These are phyloP conservation scores for Phytophthora hibernalis DNA, from an alignment of 352 stramenopile genomes.

Conservation along the genomic window DNA sequence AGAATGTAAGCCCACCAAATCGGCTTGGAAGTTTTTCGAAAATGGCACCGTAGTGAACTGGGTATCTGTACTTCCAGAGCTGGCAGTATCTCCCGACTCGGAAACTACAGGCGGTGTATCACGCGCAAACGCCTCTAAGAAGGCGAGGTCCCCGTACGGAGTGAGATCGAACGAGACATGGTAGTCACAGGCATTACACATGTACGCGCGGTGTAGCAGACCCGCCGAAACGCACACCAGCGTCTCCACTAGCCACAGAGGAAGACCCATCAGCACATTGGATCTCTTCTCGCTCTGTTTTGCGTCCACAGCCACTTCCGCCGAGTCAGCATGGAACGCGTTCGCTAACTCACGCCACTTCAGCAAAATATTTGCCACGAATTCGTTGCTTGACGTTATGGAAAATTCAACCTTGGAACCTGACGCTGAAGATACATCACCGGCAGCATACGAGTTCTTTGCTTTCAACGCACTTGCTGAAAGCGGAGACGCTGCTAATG, in stretches of 20 bases:
- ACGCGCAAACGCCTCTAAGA: conserved; percentile 75
- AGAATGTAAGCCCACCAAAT: conserved; percentile 67
- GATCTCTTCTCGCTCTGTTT: conserved; percentile 28
- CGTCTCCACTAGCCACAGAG: conserved; percentile 74
- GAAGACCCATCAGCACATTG: conserved; percentile 55
- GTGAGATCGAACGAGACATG: conserved; percentile 84
- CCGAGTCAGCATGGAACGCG: conserved; percentile 3
- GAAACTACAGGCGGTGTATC: conserved; percentile 37
- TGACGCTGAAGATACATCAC: conserved; percentile 17
- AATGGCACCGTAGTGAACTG: conserved; percentile 56
- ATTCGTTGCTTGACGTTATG: conserved; percentile 49
- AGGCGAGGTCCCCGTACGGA: conserved; percentile 81
- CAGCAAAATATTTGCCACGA: conserved; percentile 54
- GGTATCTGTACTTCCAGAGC: conserved; percentile 18
- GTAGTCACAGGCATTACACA: conserved; percentile 80
- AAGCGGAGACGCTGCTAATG: conserved; percentile 37
- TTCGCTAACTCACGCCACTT: conserved; percentile 48
- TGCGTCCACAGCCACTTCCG: conserved; percentile 11
- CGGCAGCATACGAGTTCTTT: conserved; percentile 9
- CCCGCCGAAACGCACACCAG: conserved; percentile 73
- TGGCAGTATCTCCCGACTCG: conserved; percentile 22
- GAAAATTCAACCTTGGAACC: conserved; percentile 44
- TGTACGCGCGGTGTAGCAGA: conserved; percentile 69
- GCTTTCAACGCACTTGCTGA: conserved; percentile 10
- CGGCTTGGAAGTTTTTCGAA: conserved; percentile 60